A percentile compares a stretch with the other conserved stretches of the same genome.
phyloP scores from a whole-genome alignment of 2,329 filamentous ascomycete genomes.

The Pestalotiopsis sp. region DNA sequence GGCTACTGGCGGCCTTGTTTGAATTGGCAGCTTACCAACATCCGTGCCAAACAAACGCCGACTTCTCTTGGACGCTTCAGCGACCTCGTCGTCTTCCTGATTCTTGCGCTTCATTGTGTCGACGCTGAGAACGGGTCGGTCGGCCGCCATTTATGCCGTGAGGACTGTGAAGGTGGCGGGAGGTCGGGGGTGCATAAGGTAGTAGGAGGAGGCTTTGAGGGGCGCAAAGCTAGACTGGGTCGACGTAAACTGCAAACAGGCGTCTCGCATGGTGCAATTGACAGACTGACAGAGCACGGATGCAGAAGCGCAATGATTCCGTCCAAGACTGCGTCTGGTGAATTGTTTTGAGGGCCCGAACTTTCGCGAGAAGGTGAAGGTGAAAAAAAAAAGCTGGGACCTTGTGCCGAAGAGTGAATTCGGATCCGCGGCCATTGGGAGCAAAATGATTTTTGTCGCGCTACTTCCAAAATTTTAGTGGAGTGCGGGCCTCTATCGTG shows the following conservation, averaged over 20 bases:
- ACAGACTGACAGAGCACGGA: neutral
- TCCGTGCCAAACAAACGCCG: slow-evolving; percentile 3
- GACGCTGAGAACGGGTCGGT: neutral
- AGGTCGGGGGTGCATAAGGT: neutral
- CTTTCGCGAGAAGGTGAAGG: neutral
- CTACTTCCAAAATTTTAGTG: slow-evolving; percentile 22
- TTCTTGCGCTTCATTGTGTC: slow-evolving; percentile 28
- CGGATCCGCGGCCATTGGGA: neutral
- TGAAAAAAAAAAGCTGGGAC: neutral
- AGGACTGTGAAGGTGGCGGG: neutral
- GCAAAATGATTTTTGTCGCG: neutral
- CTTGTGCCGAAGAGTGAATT: slow-evolving; percentile 1
- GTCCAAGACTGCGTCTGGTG: neutral
- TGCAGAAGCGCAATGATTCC: neutral
- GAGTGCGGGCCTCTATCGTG: slow-evolving; percentile 12
- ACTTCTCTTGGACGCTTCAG: slow-evolving; percentile 20
- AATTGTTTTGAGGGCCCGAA: neutral
- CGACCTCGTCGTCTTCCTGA: slow-evolving; percentile 15
- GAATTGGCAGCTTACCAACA: no score
- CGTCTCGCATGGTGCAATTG: neutral
- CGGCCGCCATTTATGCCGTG: neutral
- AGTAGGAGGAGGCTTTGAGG: neutral
- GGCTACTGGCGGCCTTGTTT: neutral
- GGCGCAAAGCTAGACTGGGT: neutral
- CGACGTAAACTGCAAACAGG: neutral